These are phyloP conservation scores for Arthrobotrys entomopaga DNA, from an alignment of 2,329 filamentous ascomycete genomes.

Conservation along the genomic window DNA sequence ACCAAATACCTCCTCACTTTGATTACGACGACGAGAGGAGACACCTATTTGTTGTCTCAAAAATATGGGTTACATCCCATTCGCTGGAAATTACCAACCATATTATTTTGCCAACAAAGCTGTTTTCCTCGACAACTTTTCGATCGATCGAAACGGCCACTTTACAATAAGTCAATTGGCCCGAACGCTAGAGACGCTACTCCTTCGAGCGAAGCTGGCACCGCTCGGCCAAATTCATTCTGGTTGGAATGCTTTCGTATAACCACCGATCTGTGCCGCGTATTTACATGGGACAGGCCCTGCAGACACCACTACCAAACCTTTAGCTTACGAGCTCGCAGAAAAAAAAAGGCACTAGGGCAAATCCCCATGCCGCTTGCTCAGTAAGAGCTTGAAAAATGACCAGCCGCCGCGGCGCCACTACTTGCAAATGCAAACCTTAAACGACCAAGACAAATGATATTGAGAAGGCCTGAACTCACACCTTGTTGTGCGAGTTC, in stretches of 20 bases:
- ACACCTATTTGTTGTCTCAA: conserved; percentile 12
- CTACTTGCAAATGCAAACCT: conserved; percentile 16
- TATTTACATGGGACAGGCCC: conserved; percentile 49
- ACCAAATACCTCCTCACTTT: conserved; percentile 6
- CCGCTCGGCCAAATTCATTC: conserved; percentile 37
- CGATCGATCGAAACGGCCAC: conserved; percentile 28
- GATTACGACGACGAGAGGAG: conserved; percentile 5
- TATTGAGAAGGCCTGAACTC: conserved; percentile 37
- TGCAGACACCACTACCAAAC: conserved; percentile 11
- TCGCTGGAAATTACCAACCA: conserved; percentile 22
- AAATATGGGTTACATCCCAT: conserved; percentile 13
- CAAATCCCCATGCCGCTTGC: conserved; percentile 37
- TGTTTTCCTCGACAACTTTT: conserved; percentile 4
- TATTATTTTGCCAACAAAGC: neutral
- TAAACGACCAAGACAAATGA: conserved; percentile 30
- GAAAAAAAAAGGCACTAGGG: conserved; percentile 41
- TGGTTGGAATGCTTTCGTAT: conserved; percentile 40
- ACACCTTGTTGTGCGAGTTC: neutral
- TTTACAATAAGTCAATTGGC: conserved; percentile 33
- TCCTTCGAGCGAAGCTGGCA: conserved; percentile 21
- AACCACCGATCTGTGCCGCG: conserved; percentile 51
- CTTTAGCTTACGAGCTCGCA: conserved; percentile 43
- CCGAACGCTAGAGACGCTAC: conserved; percentile 20
- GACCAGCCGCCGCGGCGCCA: conserved; percentile 50
- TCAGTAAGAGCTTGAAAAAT: conserved; percentile 42